Evolutionary conservation across 192 early-diverging fungal species (phyloP).

Genomic region (Dissophora ornata): DNA sequence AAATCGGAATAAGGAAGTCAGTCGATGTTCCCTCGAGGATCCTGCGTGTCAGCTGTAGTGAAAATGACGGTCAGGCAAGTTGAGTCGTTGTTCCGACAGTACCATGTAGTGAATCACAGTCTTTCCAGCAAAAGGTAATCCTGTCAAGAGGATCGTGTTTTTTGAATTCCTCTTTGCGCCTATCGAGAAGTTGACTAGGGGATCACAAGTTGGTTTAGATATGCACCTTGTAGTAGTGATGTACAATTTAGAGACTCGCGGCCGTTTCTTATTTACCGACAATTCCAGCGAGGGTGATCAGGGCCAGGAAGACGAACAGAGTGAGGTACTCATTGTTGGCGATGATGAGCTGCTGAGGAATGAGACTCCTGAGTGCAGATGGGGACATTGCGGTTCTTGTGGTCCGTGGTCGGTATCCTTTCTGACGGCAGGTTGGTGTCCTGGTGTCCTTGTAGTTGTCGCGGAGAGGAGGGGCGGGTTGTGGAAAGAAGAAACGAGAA

Average conservation of each 20-base stretch:
- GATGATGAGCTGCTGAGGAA: slow-evolving; percentile 44
- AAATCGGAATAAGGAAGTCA: no score
- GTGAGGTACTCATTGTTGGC: slow-evolving; percentile 35
- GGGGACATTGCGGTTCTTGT: slow-evolving; percentile 5
- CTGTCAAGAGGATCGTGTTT: slow-evolving; percentile 48
- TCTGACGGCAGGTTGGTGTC: not conserved
- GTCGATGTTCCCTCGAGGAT: no score
- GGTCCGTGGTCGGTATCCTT: no score
- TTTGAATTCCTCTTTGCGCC: slow-evolving; percentile 40
- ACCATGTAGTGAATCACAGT: slow-evolving; percentile 45
- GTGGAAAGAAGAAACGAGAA: no score
- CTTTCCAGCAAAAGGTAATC: slow-evolving; percentile 51
- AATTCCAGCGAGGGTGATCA: slow-evolving; percentile 19
- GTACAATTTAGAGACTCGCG: no score
- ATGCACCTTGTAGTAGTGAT: not conserved
- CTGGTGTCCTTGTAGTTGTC: slow-evolving; percentile 6
- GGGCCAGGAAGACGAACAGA: slow-evolving; percentile 8
- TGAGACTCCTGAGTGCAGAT: slow-evolving; percentile 16
- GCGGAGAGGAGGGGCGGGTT: no score
- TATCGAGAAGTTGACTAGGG: slow-evolving; percentile 27
- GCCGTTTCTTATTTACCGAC: slow-evolving; percentile 24
- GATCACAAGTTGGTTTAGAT: not conserved
- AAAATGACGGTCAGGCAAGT: no score
- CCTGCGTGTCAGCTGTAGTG: no score
- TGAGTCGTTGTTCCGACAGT: not conserved